These are phyloP conservation scores for Verticillium albo-atrum DNA, from an alignment of 2,329 filamentous ascomycete species.

Conservation along the genomic window DNA sequence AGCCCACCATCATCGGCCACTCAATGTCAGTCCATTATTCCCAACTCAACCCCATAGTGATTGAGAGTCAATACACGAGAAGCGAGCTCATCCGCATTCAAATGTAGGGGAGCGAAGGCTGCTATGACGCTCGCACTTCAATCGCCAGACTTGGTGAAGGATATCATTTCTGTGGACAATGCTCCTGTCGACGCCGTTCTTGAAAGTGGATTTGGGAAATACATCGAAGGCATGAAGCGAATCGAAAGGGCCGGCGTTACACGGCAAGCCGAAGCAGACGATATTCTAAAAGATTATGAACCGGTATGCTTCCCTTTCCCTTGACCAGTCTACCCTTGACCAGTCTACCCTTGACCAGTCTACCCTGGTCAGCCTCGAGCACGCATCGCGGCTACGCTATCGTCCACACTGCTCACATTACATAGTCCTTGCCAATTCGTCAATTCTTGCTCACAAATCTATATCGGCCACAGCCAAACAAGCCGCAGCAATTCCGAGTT, in stretches of 20 bases:
- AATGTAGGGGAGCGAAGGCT: slow-evolving; percentile 77
- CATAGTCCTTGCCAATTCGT: slow-evolving; percentile 65
- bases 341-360: no score
- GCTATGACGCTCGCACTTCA: slow-evolving; percentile 82
- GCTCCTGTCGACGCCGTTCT: slow-evolving; percentile 79
- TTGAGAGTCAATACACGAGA: not conserved
- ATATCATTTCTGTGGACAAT: slow-evolving; percentile 85
- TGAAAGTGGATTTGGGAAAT: slow-evolving; percentile 69
- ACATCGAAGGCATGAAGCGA: slow-evolving; percentile 78
- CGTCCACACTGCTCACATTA: not conserved
- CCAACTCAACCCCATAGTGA: not conserved
- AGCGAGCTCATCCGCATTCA: not conserved
- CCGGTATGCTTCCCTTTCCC: slow-evolving; percentile 33
- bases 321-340: no score
- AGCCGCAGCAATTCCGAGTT: slow-evolving; percentile 67
- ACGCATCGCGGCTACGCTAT: no score
- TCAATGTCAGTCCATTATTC: slow-evolving; percentile 66
- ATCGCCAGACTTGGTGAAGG: slow-evolving; percentile 60
- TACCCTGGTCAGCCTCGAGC: no score
- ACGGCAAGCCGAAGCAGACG: slow-evolving; percentile 73
- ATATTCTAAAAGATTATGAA: slow-evolving; percentile 72
- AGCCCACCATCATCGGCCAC: slow-evolving; percentile 81
- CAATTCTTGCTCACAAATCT: slow-evolving; percentile 93
- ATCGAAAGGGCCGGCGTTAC: slow-evolving; percentile 67
- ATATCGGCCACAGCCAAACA: slow-evolving; percentile 42